These are phyloP conservation scores for Aspergillus egyptiacus DNA, from an alignment of 495 filamentous ascomycete genomes.

Conservation along the genomic window DNA sequence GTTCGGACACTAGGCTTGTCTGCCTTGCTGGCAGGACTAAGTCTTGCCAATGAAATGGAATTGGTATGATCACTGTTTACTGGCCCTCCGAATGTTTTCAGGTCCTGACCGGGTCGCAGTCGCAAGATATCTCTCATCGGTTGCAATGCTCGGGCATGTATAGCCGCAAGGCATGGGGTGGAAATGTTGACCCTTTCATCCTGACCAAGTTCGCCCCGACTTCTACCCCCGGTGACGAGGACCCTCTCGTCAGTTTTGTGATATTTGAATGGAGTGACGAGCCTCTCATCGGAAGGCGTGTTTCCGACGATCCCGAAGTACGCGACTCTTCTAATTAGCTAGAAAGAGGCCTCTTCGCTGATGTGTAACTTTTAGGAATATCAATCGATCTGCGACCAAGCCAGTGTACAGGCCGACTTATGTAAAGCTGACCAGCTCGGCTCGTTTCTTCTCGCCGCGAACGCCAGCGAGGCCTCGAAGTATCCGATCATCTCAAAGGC, in stretches of 20 bases:
- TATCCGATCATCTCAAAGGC: constrained; percentile 71
- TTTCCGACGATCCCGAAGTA: constrained; percentile 33
- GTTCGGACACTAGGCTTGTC: constrained; percentile 43
- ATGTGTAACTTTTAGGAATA: constrained; percentile 40
- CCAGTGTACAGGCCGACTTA: constrained; percentile 55
- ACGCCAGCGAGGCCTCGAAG: constrained; percentile 61
- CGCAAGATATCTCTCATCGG: constrained; percentile 66
- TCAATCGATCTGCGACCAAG: constrained; percentile 69
- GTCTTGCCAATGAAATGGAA: constrained; percentile 57
- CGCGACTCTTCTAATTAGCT: background rate
- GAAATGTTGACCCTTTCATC: constrained; percentile 83
- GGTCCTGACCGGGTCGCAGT: constrained; percentile 39
- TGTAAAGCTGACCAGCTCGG: constrained; percentile 73
- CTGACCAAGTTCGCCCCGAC: constrained; percentile 69
- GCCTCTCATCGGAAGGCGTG: constrained; percentile 59
- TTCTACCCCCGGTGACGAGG: constrained; percentile 47
- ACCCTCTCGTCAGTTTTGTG: constrained; percentile 76
- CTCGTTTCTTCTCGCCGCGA: constrained; percentile 73
- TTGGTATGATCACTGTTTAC: constrained; percentile 40
- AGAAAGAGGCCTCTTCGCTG: constrained; percentile 7
- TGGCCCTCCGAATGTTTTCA: constrained; percentile 8
- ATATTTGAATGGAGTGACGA: constrained; percentile 94
- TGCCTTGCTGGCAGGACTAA: constrained; percentile 46
- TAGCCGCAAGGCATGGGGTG: constrained; percentile 82
- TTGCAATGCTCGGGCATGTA: constrained; percentile 99